Conservation (phyloP, 805 yeast genomes). For the Lachancea thermotolerans region DNA sequence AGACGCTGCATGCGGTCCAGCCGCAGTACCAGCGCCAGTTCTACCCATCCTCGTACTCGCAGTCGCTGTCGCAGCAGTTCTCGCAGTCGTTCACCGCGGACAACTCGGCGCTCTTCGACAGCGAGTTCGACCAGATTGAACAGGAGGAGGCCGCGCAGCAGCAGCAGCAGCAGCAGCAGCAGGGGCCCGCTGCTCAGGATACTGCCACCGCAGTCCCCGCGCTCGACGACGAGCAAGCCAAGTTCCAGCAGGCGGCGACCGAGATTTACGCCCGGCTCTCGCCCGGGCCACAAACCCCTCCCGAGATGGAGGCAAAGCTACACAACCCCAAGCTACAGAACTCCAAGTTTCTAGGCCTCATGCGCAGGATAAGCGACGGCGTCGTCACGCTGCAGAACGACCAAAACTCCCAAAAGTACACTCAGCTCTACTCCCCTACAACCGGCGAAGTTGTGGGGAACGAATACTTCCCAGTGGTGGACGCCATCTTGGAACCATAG, state of each 20-base stretch:
- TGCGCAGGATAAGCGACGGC: slow-evolving; percentile 29
- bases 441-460: slow-evolving; percentile 26
- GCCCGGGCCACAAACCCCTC: slow-evolving; percentile 14
- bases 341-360: slow-evolving; percentile 27
- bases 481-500: slow-evolving; percentile 7
- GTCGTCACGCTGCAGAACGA: slow-evolving; percentile 22
- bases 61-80: slow-evolving; percentile 5
- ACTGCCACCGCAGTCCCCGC: background rate
- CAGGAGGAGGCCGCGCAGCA: slow-evolving; percentile 10
- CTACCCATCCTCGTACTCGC: background rate
- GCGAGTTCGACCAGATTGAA: slow-evolving; percentile 22
- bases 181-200: background rate
- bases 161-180: slow-evolving; percentile 2
- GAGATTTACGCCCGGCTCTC: slow-evolving; percentile 13
- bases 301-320: slow-evolving; percentile 16
- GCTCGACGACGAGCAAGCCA: slow-evolving; percentile 19
- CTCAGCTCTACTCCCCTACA: slow-evolving; percentile 20
- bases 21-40: background rate
- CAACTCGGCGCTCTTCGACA: slow-evolving; percentile 11
- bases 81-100: background rate
- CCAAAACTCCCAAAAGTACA: slow-evolving; percentile 9
- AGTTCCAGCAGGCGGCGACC: slow-evolving; percentile 24
- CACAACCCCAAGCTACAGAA: slow-evolving; percentile 24
- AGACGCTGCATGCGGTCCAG: background rate
- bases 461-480: slow-evolving; percentile 21